Evolutionary conservation across 169 alveolate species (phyloP).

Genomic region (Condylostoma magnum): DNA sequence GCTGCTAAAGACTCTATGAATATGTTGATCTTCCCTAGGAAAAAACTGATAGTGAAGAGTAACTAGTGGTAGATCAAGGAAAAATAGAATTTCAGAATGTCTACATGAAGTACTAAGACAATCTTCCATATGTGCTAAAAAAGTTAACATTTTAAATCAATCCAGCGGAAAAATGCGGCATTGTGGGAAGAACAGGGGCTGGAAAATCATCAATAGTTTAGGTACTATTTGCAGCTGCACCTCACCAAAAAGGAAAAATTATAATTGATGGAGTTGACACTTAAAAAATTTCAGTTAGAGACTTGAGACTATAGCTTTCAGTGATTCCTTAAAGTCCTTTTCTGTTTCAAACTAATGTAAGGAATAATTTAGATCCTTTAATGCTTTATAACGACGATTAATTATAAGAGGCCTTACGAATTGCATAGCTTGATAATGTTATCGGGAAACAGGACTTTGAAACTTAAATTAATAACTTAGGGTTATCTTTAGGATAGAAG

Average conservation of each 20-base stretch:
- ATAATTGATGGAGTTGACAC: conserved; percentile 69
- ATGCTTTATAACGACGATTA: conserved; percentile 68
- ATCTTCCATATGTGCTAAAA: conserved; percentile 69
- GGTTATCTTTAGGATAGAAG: conserved; percentile 78
- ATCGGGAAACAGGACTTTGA: conserved; percentile 36
- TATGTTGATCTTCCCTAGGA: background rate
- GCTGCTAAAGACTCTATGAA: background rate
- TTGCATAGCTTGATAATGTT: conserved; percentile 50
- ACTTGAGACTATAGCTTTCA: conserved; percentile 53
- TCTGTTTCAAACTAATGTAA: conserved; percentile 83
- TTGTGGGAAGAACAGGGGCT: conserved; percentile 95
- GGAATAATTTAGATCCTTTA: conserved; percentile 91
- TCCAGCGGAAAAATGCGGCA: conserved; percentile 77
- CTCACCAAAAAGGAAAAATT: conserved; percentile 61
- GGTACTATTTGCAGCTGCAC: conserved; percentile 77
- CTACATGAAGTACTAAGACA: conserved; percentile 78
- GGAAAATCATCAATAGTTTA: conserved; percentile 91
- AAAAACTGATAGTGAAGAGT: background rate
- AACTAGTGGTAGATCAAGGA: conserved; percentile 37
- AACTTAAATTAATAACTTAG: conserved; percentile 33
- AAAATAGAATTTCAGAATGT: conserved; percentile 61
- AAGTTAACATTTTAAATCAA: conserved; percentile 61
- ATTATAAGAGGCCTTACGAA: conserved; percentile 60
- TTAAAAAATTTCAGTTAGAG: conserved; percentile 38
- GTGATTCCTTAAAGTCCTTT: conserved; percentile 79